Percentiles rank a stretch among this genome's conserved stretches.
Conservation (phyloP, 2,329 filamentous ascomycete genomes). For the Neofusicoccum laricinum region DNA sequence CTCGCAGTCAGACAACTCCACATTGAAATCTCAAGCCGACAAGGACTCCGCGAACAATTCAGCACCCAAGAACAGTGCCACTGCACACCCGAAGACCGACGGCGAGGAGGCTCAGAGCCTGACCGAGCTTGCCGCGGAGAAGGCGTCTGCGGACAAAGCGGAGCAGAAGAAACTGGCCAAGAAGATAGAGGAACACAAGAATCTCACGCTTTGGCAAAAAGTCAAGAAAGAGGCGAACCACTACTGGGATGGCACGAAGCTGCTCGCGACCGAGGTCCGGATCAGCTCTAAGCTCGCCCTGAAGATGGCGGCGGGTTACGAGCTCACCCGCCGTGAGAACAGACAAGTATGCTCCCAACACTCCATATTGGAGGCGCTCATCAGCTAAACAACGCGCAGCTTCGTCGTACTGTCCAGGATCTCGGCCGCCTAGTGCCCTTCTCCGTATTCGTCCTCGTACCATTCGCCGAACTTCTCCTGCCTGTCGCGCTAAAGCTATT, state of each 20-base stretch:
- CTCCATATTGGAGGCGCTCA: neutral
- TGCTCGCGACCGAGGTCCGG: slow-evolving; percentile 84
- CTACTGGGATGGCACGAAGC: slow-evolving; percentile 98
- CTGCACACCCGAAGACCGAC: slow-evolving; percentile 45
- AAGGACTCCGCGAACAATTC: slow-evolving; percentile 22
- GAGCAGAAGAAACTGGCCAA: slow-evolving; percentile 56
- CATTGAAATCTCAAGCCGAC: slow-evolving; percentile 21
- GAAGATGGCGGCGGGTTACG: slow-evolving; percentile 98
- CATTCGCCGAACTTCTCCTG: slow-evolving; percentile 89
- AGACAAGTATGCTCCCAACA: slow-evolving; percentile 58
- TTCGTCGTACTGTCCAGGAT: slow-evolving; percentile 91
- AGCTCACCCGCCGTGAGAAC: slow-evolving; percentile 89
- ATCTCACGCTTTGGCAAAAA: slow-evolving; percentile 84
- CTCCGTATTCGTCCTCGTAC: slow-evolving; percentile 94
- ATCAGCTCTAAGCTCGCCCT: slow-evolving; percentile 88
- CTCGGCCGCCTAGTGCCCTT: slow-evolving; percentile 90
- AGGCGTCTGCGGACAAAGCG: slow-evolving; percentile 48
- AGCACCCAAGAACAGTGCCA: slow-evolving; percentile 38
- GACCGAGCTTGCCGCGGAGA: slow-evolving; percentile 62
- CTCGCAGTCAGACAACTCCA: slow-evolving; percentile 27
- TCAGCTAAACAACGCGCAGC: slow-evolving; percentile 38
- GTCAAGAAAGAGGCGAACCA: slow-evolving; percentile 91
- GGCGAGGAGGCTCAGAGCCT: slow-evolving; percentile 51
- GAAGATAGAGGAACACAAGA: slow-evolving; percentile 74
- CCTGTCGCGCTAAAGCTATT: slow-evolving; percentile 91